A percentile compares a stretch with the other conserved stretches of the same genome.
phyloP scores from a whole-genome alignment of 164 flowering plant genomes.

The Liriodendron chinense region DNA sequence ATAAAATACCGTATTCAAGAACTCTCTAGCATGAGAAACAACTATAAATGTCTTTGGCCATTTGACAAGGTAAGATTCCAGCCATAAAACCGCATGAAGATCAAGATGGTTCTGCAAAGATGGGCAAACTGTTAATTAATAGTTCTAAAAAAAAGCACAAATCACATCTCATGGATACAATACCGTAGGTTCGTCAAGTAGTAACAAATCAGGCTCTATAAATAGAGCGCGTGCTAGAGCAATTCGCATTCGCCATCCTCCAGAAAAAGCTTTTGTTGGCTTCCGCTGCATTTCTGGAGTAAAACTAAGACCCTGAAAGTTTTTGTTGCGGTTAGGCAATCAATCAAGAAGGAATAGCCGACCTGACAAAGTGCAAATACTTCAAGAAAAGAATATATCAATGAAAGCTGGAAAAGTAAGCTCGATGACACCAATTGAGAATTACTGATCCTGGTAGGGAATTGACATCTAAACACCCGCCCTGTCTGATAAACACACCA shows the following conservation, averaged over 20 bases:
- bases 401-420: no score
- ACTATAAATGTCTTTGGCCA: slow-evolving; percentile 98
- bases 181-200: slow-evolving; percentile 99
- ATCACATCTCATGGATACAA: neutral
- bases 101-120: slow-evolving; percentile 93
- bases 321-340: neutral
- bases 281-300: slow-evolving; percentile 86
- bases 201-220: slow-evolving; percentile 89
- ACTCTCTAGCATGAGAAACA: slow-evolving; percentile 99
- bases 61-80: slow-evolving; percentile 81
- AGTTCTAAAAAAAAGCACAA: neutral
- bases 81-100: slow-evolving; percentile 98
- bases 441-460: no score
- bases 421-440: no score
- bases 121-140: neutral
- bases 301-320: slow-evolving; percentile 92
- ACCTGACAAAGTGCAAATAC: neutral
- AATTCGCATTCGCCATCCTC: slow-evolving; percentile 99
- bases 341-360: neutral
- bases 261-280: slow-evolving; percentile 89
- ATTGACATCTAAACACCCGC: no score
- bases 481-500: no score
- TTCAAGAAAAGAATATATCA: neutral
- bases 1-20: slow-evolving; percentile 75
- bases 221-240: slow-evolving; percentile 99